These are phyloP conservation scores for Vitis riparia DNA, from an alignment of 164 flowering plant species.

Conservation along the genomic window DNA sequence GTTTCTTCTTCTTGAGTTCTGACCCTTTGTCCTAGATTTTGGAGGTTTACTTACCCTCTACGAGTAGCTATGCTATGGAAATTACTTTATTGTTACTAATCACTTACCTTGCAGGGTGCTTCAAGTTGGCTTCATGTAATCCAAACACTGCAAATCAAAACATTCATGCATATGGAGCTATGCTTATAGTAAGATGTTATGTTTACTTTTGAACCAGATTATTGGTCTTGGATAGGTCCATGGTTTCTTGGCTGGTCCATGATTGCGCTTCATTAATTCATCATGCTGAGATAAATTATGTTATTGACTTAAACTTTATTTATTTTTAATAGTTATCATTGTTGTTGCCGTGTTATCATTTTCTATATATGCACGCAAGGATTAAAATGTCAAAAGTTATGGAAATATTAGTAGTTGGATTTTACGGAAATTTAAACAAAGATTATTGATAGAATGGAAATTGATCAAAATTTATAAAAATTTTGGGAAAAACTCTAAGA, in stretches of 20 bases:
- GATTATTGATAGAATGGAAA: no score
- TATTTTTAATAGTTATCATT: neutral
- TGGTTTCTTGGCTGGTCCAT: neutral
- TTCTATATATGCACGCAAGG: no score
- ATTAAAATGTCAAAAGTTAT: no score
- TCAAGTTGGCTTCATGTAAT: slow-evolving; percentile 51
- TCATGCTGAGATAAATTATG: neutral
- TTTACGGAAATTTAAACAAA: no score
- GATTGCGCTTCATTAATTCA: neutral
- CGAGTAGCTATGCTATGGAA: no score
- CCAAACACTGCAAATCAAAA: slow-evolving; percentile 45
- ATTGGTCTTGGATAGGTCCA: neutral
- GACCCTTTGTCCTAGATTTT: neutral
- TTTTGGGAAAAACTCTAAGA: no score
- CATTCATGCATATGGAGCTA: slow-evolving; percentile 58
- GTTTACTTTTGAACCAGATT: neutral
- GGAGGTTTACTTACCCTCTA: neutral
- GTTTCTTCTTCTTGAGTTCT: neutral
- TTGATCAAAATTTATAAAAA: no score
- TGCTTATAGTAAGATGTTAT: slow-evolving; percentile 53
- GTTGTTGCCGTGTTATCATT: neutral
- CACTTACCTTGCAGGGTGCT: slow-evolving; percentile 47
- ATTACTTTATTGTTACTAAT: neutral
- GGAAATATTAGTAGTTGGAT: no score
- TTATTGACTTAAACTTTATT: neutral